A percentile compares a stretch with the other conserved stretches of the same genome.
Conservation (phyloP, 768 basidiomycete species). For the Mycena haematopus region DNA sequence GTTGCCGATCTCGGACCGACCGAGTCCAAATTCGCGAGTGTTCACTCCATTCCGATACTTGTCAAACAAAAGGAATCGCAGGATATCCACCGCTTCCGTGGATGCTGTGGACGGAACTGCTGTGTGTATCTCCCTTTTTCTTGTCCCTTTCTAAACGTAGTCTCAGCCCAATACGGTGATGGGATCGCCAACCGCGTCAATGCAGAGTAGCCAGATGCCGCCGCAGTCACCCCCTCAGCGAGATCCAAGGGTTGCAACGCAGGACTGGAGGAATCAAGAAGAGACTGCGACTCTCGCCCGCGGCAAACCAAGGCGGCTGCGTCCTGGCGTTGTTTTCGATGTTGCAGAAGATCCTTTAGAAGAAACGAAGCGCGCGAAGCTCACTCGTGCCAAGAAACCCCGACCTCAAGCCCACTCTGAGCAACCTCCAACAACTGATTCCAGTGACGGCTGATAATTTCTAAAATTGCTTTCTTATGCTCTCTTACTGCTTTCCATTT, state of each 20-base stretch:
- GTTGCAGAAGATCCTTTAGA: constrained; percentile 60
- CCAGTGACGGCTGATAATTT: constrained; percentile 16
- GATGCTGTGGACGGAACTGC: constrained; percentile 84
- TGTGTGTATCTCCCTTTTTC: constrained; percentile 50
- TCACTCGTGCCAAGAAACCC: constrained; percentile 15
- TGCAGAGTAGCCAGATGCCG: constrained; percentile 62
- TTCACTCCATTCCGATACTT: constrained; percentile 72
- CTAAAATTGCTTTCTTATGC: constrained; percentile 6
- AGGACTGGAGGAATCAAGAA: constrained; percentile 74
- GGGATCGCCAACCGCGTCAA: constrained; percentile 77
- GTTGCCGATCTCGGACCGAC: constrained; percentile 46
- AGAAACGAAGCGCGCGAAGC: constrained; percentile 34
- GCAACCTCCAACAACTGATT: constrained; percentile 18
- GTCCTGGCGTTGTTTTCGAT: constrained; percentile 74
- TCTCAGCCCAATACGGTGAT: constrained; percentile 71
- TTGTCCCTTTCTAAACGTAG: constrained; percentile 22
- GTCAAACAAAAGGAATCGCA: constrained; percentile 62
- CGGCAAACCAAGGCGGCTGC: constrained; percentile 48
- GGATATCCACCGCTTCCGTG: constrained; percentile 75
- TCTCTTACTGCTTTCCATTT: constrained; percentile 18
- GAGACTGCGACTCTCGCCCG: constrained; percentile 55
- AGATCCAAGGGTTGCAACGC: constrained; percentile 68
- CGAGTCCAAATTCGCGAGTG: constrained; percentile 50
- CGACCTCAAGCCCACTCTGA: constrained; percentile 1
- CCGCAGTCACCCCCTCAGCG: constrained; percentile 63